These are phyloP conservation scores for Proliferodiscus dingleyae DNA, from an alignment of 2,329 filamentous ascomycete genomes.

Conservation along the genomic window DNA sequence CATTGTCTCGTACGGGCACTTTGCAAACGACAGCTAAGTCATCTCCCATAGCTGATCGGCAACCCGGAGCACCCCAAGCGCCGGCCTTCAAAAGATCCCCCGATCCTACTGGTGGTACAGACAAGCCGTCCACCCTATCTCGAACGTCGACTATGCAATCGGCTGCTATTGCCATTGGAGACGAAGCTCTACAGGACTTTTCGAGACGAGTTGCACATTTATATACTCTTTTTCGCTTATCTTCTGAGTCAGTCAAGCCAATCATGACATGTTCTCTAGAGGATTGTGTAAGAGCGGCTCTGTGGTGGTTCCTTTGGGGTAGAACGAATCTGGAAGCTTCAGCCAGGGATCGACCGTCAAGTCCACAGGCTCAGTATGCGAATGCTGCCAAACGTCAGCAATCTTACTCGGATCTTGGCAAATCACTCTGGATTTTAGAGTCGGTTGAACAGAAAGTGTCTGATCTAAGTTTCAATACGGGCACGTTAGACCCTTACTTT, in stretches of 20 bases:
- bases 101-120: conserved; percentile 2
- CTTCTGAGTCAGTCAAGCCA: conserved; percentile 68
- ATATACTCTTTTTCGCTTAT: conserved; percentile 69
- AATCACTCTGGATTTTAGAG: conserved; percentile 74
- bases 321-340: conserved; percentile 68
- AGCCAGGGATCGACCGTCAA: conserved; percentile 59
- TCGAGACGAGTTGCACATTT: conserved; percentile 66
- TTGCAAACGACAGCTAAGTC: conserved; percentile 19
- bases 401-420: conserved; percentile 79
- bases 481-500: conserved; percentile 25
- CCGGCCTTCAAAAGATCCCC: conserved; percentile 3
- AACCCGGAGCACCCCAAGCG: not conserved
- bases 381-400: conserved; percentile 60
- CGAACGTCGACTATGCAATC: conserved; percentile 21
- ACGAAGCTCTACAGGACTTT: conserved; percentile 67
- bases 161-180: conserved; percentile 31
- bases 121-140: conserved; percentile 6
- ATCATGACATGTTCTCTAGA: conserved; percentile 57
- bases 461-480: conserved; percentile 7
- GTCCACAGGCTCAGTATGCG: conserved; percentile 48
- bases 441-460: conserved; percentile 36
- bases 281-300: conserved; percentile 65
- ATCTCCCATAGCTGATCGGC: conserved; percentile 10
- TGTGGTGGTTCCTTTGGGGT: conserved; percentile 90
- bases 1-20: conserved; percentile 15